These are phyloP conservation scores for Vigna trinervia DNA, from an alignment of 306 rosid genomes.

Conservation along the genomic window DNA sequence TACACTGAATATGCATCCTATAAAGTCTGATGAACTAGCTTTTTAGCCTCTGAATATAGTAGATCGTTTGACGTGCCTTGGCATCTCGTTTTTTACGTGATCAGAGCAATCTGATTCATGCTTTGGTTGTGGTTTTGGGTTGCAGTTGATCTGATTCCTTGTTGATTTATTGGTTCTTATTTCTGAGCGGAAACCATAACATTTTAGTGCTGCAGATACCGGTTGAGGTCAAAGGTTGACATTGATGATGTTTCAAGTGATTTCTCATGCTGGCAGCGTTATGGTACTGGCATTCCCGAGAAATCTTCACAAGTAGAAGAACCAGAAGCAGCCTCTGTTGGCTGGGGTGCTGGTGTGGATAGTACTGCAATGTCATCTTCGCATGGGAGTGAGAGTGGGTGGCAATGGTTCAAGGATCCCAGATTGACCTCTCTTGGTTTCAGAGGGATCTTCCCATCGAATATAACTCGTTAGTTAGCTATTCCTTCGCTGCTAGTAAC, in stretches of 20 bases:
- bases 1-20: neutral
- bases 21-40: constrained; percentile 3
- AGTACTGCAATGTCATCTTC: constrained; percentile 65
- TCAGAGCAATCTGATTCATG: neutral
- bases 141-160: neutral
- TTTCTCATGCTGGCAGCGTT: constrained; percentile 90
- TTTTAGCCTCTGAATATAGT: neutral
- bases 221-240: constrained; percentile 95
- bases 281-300: constrained; percentile 57
- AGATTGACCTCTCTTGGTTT: constrained; percentile 83
- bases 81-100: neutral
- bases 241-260: constrained; percentile 75
- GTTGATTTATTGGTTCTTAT: neutral
- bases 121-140: neutral
- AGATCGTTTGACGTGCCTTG: neutral
- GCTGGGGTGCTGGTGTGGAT: constrained; percentile 85
- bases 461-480: constrained; percentile 66
- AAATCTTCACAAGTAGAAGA: constrained; percentile 61
- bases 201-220: constrained; percentile 64
- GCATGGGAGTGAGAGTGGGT: constrained; percentile 61
- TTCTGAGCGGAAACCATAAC: constrained; percentile 22
- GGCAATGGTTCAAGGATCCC: constrained; percentile 96
- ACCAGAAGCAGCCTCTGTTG: constrained; percentile 84
- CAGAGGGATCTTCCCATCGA: constrained; percentile 89
- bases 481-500: constrained; percentile 36